Base-by-base conservation (phyloP, 768 basidiomycete genomes). In the Naematelia aurantialba region DNA sequence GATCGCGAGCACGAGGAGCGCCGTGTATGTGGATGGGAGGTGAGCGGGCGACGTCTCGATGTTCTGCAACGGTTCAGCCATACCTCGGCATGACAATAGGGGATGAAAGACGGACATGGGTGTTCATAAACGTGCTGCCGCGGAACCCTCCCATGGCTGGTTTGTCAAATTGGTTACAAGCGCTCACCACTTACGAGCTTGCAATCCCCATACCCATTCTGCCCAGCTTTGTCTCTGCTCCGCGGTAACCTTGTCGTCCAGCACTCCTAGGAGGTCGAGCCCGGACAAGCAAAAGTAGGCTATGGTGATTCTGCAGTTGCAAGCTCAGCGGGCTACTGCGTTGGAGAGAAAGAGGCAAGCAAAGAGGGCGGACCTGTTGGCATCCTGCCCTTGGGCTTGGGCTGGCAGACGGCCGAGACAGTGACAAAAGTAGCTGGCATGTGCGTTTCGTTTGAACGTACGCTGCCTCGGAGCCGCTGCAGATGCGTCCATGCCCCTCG, bases 11-110 rank as follows among this genome's bases (percentile, higher is more conserved):
- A 84, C 83, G 3, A 96, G 78, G 11, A 99, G 74, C 0, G 92
- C 90, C 0, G 91, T 90, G 70, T 98, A 99, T 5, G 93, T 92
- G 83, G 91, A 89, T 55, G 96, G 90, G 14, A 97, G 79, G 75
- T 97, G 88, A 0, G 89, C 88, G 17, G 83, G 81, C 54, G 61
- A 62, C 65, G 67, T 63, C 22, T 58, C 48, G 27, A n/a, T n/a
- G n/a, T 63, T 61, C 66, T 70, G 29, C 50, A 14, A 5, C 34
- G 22, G 12, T 21, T 24, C 12, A 52, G 21, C 51, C 11, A 13
- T 31, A 55, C 44, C 39, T 42, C 21, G 45, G 49, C 22, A 3
- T 29, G 12, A 48, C 42, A 29, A 51, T 14, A n/a, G 4, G 24
- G n/a, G n/a, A n/a, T n/a, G n/a, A n/a, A n/a, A n/a, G 14, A 27